Base-by-base conservation (phyloP, 179 eudicot species). In the Actinidia polygama region DNA sequence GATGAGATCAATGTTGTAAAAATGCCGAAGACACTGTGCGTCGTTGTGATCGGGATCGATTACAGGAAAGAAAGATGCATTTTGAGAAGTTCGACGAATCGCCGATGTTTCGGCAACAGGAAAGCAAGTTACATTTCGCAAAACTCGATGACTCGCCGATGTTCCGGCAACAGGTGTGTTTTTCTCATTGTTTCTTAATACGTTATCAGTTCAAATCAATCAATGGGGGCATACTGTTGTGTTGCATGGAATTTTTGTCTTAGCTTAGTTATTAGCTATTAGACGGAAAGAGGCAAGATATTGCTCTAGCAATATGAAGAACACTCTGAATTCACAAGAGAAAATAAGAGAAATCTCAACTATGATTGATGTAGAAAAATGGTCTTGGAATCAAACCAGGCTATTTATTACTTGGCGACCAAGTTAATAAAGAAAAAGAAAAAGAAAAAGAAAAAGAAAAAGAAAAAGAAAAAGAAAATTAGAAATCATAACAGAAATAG, bases 131-230 rank as follows among this genome's bases (percentile, higher is more conserved):
- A 55, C 83, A 63, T 21, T 79, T 84, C 36, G 79, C 80, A 3
- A 84, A 84, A n/a, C 80, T 84, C 40, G 83, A 84, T 16, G 86
- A 84, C 40, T 84, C 86, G 10, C 86, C 86, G 19, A 84, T 84
- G 86, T 84, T 84, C 49, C 86, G 86, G 6, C 83, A 84, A 46
- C 86, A 84, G 86, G 86, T 79, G 6, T 18, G 14, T 58, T 7
- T 21, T 19, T 19, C 4, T n/a, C 15, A 40, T 78, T 5, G n/a
- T 16, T 16, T 18, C 19, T 23, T 0, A 24, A 58, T 61, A 6
- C 44, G 36, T 73, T 23, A 16, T 59, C 40, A 3, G 44, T 47
- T 80, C 47, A 6, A 16, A 67, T 66, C 26, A 24, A 66, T 8
- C 36, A 10, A 7, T 23, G 21, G 58, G 58, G 72, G 30, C 18